Evolutionary conservation across 148 eudicot genomes (phyloP), one percentile per base, ranked within the genome.

Genomic region (Nepenthes gracilis): DNA sequence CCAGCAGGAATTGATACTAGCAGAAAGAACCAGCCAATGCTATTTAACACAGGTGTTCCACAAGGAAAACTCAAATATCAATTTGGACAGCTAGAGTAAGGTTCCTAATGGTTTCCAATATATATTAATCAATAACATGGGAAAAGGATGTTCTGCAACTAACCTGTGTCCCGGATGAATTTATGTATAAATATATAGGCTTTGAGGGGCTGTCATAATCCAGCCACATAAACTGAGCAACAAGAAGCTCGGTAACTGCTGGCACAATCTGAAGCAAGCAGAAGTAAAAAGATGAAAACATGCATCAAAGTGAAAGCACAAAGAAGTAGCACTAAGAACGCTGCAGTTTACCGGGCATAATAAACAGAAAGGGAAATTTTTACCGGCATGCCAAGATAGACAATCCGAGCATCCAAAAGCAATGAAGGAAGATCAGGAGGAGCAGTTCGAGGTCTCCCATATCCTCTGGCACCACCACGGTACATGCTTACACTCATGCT

Each of bases 371-470:
- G 32, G 2, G 48, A 1, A 61, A 43, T 12, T 9, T 14, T 69
- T 80, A 92, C 97, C 1, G 97, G 97, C 95, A 85, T 82, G 67
- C 85, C 97, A 45, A 92, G 85, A 63, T 78, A 85, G 59, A 86
- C 78, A 66, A 92, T 77, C 64, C 97, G 77, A 40, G 85, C 75
- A 76, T 85, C 88, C 63, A 88, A 70, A 63, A 85, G 83, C 70
- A 80, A 66, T 57, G 96, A 87, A 53, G 88, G 88, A 77, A 85
- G 77, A 83, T 92, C 97, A 51, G 97, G 97, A 43, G 95, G 92
- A 55, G 85, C 81, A 53, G 81, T 80, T 74, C 84, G 67, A 12
- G 83, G 90, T 66, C 83, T 81, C 61, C 88, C 92, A 63, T 47
- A 64, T 66, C 80, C 85, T 76, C 76, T 71, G 35, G 67, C 86